Evolutionary conservation across 2,329 filamentous ascomycete species (phyloP), one percentile per base, ranked within the genome.

Genomic region (Pestalotiopsis sp.): DNA sequence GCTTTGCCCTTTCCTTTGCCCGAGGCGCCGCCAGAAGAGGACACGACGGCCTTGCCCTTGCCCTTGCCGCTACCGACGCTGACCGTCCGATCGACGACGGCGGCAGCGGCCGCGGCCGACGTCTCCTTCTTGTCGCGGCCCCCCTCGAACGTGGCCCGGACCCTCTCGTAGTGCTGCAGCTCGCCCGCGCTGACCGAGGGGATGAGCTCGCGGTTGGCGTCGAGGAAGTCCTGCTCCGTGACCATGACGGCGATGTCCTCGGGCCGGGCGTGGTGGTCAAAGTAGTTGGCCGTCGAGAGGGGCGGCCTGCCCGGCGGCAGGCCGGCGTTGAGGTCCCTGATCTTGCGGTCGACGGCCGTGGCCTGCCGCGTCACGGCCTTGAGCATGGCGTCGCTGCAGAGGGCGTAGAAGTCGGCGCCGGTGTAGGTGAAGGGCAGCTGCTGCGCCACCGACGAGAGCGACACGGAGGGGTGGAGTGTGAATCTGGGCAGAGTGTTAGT

Each of bases 371-470:
- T 99, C 69, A 99, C 95, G 23, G 96, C 96, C 80, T 99, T 98
- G 73, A 99, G 91, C 96, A 99, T 99, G 65, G 96, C 94, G 80
- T 99, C 96, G 58, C 94, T 97, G 83, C 95, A 98, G 23, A 99
- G 87, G 0, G 96, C 96, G 81, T 99, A 99, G 77, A 99, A 91
- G 82, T 99, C 96, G 71, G 96, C 96, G 76, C 96, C 96, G 0
- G 96, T 99, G 82, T 98, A 99, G 2, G 95, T 98, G 78, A 98
- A 96, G 0, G 96, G 96, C 3, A 99, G 87, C 12, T 86, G 86
- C 65, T 92, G 86, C 3, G 95, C 92, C 61, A 99, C 90, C 7
- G 88, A 83, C 31, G 86, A 80, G 12, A 99, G 88, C 12, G 93
- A 96, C 61, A 98, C 86, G 1, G 90, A 86, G 0, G 94, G 93